Evolutionary conservation across 495 filamentous ascomycete genomes (phyloP).

Genomic region (Aspergillus bertholletiae): DNA sequence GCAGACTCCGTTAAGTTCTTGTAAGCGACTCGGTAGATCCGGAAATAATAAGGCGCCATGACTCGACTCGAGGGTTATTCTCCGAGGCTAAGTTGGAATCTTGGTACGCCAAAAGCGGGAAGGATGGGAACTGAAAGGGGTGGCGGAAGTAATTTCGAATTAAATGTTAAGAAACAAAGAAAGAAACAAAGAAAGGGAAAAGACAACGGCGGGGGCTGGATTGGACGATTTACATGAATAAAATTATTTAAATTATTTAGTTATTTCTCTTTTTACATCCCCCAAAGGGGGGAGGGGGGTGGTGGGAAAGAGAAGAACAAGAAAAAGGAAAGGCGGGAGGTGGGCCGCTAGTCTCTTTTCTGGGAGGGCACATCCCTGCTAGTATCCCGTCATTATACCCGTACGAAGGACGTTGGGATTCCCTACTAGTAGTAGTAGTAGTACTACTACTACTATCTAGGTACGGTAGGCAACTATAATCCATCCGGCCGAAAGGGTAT

Average conservation of each 20-base stretch:
- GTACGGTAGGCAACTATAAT: neutral
- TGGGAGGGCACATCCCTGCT: neutral
- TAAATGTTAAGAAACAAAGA: neutral
- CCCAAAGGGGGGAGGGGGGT: no score
- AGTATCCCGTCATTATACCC: neutral
- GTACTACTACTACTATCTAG: neutral
- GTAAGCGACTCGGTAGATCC: neutral
- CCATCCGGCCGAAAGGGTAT: neutral
- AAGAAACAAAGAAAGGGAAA: neutral
- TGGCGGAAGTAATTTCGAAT: neutral
- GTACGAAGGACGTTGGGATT: neutral
- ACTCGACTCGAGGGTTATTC: slow-evolving; percentile 10
- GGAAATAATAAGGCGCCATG: neutral
- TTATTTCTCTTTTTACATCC: neutral
- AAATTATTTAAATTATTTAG: neutral
- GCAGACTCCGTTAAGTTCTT: neutral
- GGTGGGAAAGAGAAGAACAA: neutral
- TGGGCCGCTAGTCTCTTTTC: slow-evolving; percentile 1
- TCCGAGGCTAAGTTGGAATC: slow-evolving; percentile 15
- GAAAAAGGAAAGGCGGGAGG: neutral
- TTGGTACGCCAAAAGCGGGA: slow-evolving; percentile 23
- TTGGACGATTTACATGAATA: no score
- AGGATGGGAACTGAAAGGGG: neutral
- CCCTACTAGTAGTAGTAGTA: no score
- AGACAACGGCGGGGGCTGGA: no score